These are phyloP conservation scores for Monilinia polystroma DNA, from an alignment of 2,329 filamentous ascomycete species.

Conservation along the genomic window DNA sequence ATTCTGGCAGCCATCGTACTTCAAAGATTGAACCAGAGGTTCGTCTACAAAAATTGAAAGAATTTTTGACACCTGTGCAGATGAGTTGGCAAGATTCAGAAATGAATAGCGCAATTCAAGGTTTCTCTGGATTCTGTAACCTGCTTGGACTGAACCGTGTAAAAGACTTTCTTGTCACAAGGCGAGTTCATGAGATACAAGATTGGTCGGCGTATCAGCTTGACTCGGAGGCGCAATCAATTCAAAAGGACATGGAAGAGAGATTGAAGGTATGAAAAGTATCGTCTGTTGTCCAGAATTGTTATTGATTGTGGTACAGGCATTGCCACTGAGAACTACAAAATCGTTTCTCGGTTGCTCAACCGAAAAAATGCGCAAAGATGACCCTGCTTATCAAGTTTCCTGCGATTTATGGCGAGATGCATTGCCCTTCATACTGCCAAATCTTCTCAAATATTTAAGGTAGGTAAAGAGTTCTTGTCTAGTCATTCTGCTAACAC, in stretches of 20 bases:
- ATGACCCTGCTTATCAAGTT: constrained; percentile 68
- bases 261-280: constrained; percentile 59
- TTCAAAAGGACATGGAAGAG: constrained; percentile 77
- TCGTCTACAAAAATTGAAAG: constrained; percentile 68
- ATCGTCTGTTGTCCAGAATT: neutral
- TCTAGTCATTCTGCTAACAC: constrained; percentile 48
- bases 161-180: constrained; percentile 72
- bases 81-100: constrained; percentile 73
- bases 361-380: constrained; percentile 81
- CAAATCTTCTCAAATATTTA: constrained; percentile 79
- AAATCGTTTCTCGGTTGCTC: constrained; percentile 92
- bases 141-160: constrained; percentile 78
- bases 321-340: constrained; percentile 79
- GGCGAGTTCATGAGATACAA: constrained; percentile 69
- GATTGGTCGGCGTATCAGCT: constrained; percentile 82
- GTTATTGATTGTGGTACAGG: constrained; percentile 33
- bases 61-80: constrained; percentile 80
- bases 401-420: constrained; percentile 84
- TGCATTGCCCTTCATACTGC: constrained; percentile 77
- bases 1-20: constrained; percentile 68
- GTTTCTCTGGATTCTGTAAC: constrained; percentile 76
- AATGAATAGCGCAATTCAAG: constrained; percentile 67
- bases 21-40: constrained; percentile 68
- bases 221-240: constrained; percentile 72
- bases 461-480: constrained; percentile 45